phyloP scores from a whole-genome alignment of 2,329 filamentous ascomycete genomes.

The Fusarium brevicatenulatum region DNA sequence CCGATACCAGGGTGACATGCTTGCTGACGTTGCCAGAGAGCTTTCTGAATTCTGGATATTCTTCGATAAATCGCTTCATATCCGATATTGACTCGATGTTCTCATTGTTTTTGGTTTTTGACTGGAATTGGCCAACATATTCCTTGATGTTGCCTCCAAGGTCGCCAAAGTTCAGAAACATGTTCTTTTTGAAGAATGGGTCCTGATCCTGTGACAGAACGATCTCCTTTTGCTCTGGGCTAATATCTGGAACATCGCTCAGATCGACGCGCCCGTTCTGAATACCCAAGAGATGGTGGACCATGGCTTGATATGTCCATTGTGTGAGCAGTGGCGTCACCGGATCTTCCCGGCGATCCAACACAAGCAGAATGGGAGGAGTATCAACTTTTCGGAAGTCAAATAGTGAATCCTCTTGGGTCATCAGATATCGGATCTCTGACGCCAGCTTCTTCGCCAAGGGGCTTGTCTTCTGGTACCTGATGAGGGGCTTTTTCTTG shows the following conservation, averaged over 20 bases:
- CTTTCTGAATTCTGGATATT: slow-evolving; percentile 97
- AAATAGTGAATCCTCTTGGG: slow-evolving; percentile 95
- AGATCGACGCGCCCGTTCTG: slow-evolving; percentile 94
- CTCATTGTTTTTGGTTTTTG: slow-evolving; percentile 94
- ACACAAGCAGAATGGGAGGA: slow-evolving; percentile 86
- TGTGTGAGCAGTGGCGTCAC: slow-evolving; percentile 94
- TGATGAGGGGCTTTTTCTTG: slow-evolving; percentile 96
- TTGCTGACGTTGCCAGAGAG: slow-evolving; percentile 98
- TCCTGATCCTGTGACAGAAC: slow-evolving; percentile 97
- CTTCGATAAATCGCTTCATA: slow-evolving; percentile 99
- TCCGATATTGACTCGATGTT: slow-evolving; percentile 97
- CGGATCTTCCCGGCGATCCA: slow-evolving; percentile 93
- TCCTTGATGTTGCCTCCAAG: slow-evolving; percentile 97
- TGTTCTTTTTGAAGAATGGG: slow-evolving; percentile 98
- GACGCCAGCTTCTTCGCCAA: slow-evolving; percentile 92
- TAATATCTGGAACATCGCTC: slow-evolving; percentile 82
- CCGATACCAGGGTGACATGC: slow-evolving; percentile 94
- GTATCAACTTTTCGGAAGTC: slow-evolving; percentile 96
- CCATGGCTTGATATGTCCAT: slow-evolving; percentile 99
- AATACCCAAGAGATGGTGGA: slow-evolving; percentile 94
- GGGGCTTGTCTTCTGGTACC: slow-evolving; percentile 91
- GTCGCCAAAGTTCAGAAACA: slow-evolving; percentile 98
- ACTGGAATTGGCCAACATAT: slow-evolving; percentile 98
- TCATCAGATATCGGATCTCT: slow-evolving; percentile 91
- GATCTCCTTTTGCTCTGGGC: slow-evolving; percentile 90